These are phyloP conservation scores for Ascochyta viciae-villosae DNA, from an alignment of 2,329 filamentous ascomycete genomes.

Conservation along the genomic window DNA sequence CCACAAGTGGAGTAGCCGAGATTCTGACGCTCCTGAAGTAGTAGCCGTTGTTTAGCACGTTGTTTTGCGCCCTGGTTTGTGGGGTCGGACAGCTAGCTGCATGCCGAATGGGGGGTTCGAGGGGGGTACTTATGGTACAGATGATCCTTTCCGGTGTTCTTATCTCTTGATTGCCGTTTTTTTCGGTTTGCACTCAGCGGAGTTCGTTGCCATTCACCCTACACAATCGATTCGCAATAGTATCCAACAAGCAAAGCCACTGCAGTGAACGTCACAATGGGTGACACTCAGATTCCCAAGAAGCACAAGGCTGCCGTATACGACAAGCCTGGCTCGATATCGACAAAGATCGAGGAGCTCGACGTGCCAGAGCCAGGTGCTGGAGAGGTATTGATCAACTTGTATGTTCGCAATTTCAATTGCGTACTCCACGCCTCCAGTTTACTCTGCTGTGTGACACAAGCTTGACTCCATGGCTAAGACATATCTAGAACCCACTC, in stretches of 20 bases:
- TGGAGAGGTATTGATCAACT: conserved; percentile 68
- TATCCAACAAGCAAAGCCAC: neutral
- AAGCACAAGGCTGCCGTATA: conserved; percentile 71
- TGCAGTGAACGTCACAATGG: conserved; percentile 24
- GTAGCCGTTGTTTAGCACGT: neutral
- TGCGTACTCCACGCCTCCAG: neutral
- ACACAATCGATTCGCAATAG: neutral
- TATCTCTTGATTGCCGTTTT: neutral
- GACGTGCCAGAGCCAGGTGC: conserved; percentile 70
- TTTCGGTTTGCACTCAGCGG: neutral
- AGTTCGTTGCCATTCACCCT: neutral
- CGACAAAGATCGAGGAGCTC: conserved; percentile 68
- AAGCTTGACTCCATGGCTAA: neutral
- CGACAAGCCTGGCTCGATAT: conserved; percentile 69
- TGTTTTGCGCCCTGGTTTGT: neutral
- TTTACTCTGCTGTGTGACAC: too few species aligned
- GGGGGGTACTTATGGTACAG: conserved; percentile 1
- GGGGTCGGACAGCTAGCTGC: neutral
- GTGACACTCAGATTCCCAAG: conserved; percentile 53
- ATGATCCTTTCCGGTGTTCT: neutral
- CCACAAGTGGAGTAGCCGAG: conserved; percentile 5
- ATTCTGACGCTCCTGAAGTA: neutral
- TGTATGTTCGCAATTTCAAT: conserved; percentile 53
- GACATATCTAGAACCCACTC: conserved; percentile 58
- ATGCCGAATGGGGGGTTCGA: neutral